Conservation (phyloP, 768 basidiomycete genomes). For the Termitomyces sp. region DNA sequence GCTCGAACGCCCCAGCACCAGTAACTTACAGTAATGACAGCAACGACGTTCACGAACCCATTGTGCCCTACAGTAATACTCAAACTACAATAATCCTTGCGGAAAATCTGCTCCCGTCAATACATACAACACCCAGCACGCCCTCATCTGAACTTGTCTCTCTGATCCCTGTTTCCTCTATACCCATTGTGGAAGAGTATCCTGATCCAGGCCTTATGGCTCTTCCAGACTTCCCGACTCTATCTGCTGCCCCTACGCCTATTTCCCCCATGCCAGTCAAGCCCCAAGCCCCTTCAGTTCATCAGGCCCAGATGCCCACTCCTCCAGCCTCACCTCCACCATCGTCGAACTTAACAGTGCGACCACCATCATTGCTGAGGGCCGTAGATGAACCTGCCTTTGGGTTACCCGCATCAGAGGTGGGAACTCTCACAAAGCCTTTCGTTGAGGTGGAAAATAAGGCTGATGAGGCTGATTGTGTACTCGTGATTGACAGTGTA, state of each 20-base stretch:
- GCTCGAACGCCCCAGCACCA: neutral
- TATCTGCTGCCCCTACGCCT: conserved; percentile 6
- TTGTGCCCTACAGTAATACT: neutral
- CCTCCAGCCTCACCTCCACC: conserved; percentile 37
- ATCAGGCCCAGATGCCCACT: conserved; percentile 30
- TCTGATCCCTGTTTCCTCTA: neutral
- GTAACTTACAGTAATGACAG: conserved; percentile 3
- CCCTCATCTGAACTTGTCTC: conserved; percentile 4
- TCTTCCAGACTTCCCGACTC: conserved; percentile 21
- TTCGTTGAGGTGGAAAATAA: neutral
- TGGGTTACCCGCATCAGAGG: conserved; percentile 19
- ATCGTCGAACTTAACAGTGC: neutral
- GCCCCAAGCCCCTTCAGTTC: neutral
- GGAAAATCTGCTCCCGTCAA: conserved; percentile 5
- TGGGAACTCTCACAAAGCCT: neutral
- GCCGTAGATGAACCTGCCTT: conserved; percentile 37
- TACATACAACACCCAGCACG: conserved; percentile 5
- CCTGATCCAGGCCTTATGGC: conserved; percentile 40
- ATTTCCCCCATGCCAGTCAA: conserved; percentile 12
- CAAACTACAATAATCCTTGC: conserved; percentile 1
- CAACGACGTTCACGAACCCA: conserved; percentile 6
- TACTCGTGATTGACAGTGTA: neutral
- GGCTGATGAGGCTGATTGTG: neutral
- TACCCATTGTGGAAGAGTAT: conserved; percentile 14
- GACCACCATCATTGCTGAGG: conserved; percentile 35